A percentile compares a stretch with the other conserved stretches of the same genome.
phyloP scores from a whole-genome alignment of 345 rosid species.

The Murraya paniculata region DNA sequence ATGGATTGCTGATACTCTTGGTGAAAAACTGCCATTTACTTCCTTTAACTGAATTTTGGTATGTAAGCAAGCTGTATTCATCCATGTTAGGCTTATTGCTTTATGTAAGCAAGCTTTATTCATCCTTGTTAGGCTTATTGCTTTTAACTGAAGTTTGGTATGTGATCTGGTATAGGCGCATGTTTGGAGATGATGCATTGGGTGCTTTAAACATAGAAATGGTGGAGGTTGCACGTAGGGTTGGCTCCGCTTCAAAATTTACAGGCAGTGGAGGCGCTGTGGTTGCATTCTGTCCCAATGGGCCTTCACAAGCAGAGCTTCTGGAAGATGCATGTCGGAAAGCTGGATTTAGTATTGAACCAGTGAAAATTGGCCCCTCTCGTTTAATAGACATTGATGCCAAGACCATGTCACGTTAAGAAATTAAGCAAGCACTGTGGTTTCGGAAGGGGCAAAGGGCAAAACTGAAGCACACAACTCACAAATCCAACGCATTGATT shows the following conservation, averaged over 20 bases:
- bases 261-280: constrained; percentile 98
- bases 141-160: neutral
- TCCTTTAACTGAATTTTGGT: no score
- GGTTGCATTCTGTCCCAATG: constrained; percentile 77
- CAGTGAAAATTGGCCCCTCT: constrained; percentile 59
- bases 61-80: neutral
- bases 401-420: constrained; percentile 27
- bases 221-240: constrained; percentile 79
- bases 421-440: neutral
- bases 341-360: constrained; percentile 61
- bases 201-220: constrained; percentile 77
- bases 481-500: neutral
- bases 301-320: constrained; percentile 55
- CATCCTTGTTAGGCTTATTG: neutral
- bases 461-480: neutral
- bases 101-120: neutral
- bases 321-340: constrained; percentile 69
- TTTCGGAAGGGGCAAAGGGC: neutral
- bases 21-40: no score
- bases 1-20: neutral
- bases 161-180: constrained; percentile 37
- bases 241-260: constrained; percentile 82
- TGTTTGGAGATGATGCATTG: constrained; percentile 83
- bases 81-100: neutral
- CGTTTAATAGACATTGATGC: constrained; percentile 43